Base-by-base conservation (phyloP, 2,329 filamentous ascomycete species). In the Monilinia polystroma region DNA sequence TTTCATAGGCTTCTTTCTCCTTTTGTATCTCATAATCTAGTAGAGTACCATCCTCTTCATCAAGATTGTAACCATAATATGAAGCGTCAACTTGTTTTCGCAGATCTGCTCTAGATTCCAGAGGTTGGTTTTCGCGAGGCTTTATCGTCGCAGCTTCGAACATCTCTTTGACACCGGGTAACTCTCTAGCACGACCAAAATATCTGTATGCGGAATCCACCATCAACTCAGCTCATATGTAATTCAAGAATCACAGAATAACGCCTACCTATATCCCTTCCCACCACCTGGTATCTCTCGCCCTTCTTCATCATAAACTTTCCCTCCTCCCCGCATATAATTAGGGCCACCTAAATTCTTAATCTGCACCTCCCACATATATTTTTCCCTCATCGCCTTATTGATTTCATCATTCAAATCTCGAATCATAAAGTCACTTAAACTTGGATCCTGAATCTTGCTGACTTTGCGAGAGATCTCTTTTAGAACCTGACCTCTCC, bases 391-490 rank as follows among this genome's bases (percentile, higher is more conserved):
- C 92, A 99, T 97, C 70, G 97, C 85, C 81, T 97, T 96, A 83
- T 99, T 99, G 83, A 99, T 96, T 80, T 99, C 95, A 79, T 99
- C 95, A 81, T 99, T 99, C 77, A 99, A 83, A 79, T 99, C 95
- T 75, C 95, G 89, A 78, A 99, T 92, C 83, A 98, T 95, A 82
- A 91, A 98, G 83, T 99, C 95, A 79, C 88, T 92, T n/a, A 99
- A 84, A 57, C 90, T 88, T 11, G 87, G 82, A 74, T 99, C 95
- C 78, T 99, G 95, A 80, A 99, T 98, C 76, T 91, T 91, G 70
- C 92, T 92, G 67, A 99, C 92, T 80, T 99, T 99, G 80, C 95
- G 93, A 71, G 90, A 94, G 75, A 99, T 94, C 78, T 99, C 95
- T 78, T 96, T 96, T 70, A 99, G 87, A 41, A 98, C 94, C 77